Evolutionary conservation across 257 asterid genomes (phyloP).

Genomic region (Ajuga chamaepitys): DNA sequence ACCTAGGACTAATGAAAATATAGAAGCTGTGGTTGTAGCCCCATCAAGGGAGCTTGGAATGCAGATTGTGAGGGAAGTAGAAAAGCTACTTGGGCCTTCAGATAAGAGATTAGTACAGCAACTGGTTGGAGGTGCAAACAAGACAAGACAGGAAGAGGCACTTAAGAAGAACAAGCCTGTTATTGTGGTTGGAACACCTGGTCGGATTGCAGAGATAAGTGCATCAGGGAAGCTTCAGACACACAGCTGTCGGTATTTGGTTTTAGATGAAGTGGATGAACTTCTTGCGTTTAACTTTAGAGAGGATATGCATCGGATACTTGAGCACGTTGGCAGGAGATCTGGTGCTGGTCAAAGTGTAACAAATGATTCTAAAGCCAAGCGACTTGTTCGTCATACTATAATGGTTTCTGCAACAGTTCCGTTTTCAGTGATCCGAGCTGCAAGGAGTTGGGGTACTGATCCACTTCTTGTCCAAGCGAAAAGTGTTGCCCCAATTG

Average conservation of each 20-base stretch:
- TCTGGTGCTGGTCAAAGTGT: slow-evolving; percentile 42
- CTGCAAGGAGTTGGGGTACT: slow-evolving; percentile 85
- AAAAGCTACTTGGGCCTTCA: slow-evolving; percentile 79
- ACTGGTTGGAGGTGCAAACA: slow-evolving; percentile 96
- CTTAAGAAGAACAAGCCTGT: slow-evolving; percentile 82
- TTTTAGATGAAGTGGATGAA: slow-evolving; percentile 91
- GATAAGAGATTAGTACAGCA: slow-evolving; percentile 85
- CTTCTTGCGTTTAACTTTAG: slow-evolving; percentile 85
- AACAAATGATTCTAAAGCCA: slow-evolving; percentile 19
- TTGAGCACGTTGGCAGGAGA: slow-evolving; percentile 84
- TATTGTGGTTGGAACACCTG: slow-evolving; percentile 93
- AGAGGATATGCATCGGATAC: slow-evolving; percentile 85
- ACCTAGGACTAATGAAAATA: slow-evolving; percentile 31
- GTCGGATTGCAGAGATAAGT: slow-evolving; percentile 90
- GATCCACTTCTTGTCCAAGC: slow-evolving; percentile 92
- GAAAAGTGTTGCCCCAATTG: slow-evolving; percentile 51
- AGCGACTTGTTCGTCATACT: slow-evolving; percentile 48
- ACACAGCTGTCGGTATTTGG: slow-evolving; percentile 69
- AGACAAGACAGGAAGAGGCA: slow-evolving; percentile 92
- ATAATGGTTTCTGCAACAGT: slow-evolving; percentile 99
- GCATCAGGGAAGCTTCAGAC: slow-evolving; percentile 91
- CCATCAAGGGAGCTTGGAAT: slow-evolving; percentile 98
- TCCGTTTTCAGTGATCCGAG: slow-evolving; percentile 85
- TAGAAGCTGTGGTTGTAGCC: slow-evolving; percentile 90
- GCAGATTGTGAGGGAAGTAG: slow-evolving; percentile 97